These are phyloP conservation scores for Kandelia obovata DNA, from an alignment of 345 rosid genomes.

Conservation along the genomic window DNA sequence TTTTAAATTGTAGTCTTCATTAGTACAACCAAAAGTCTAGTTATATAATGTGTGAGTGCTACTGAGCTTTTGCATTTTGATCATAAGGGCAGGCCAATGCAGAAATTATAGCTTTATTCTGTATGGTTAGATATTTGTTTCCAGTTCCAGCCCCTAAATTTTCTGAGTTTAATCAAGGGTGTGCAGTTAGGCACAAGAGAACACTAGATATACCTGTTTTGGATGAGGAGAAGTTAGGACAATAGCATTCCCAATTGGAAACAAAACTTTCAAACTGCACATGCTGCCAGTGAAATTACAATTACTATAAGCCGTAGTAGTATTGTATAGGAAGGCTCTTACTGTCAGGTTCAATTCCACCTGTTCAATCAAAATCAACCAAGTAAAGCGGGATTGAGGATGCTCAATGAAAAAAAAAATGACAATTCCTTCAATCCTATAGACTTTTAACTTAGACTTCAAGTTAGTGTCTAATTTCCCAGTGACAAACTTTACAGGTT, in stretches of 20 bases:
- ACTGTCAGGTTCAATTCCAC: slow-evolving; percentile 53
- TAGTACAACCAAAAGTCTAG: slow-evolving; percentile 8
- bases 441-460: background rate
- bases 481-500: background rate
- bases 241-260: slow-evolving; percentile 56
- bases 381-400: slow-evolving; percentile 8
- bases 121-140: background rate
- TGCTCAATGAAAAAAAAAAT: background rate
- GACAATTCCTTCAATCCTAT: background rate
- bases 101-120: background rate
- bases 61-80: background rate
- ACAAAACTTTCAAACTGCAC: slow-evolving; percentile 55
- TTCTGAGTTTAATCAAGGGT: background rate
- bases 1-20: background rate
- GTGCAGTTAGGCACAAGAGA: background rate
- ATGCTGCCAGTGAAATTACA: slow-evolving; percentile 55
- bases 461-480: background rate
- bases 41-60: background rate
- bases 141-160: background rate
- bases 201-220: slow-evolving; percentile 43
- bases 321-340: slow-evolving; percentile 63
- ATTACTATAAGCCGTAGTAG: slow-evolving; percentile 67
- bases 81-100: background rate
- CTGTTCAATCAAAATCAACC: slow-evolving; percentile 42
- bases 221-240: slow-evolving; percentile 69